These are phyloP conservation scores for Hypoxylon lienhwacheense DNA, from an alignment of 495 filamentous ascomycete genomes.

Conservation along the genomic window DNA sequence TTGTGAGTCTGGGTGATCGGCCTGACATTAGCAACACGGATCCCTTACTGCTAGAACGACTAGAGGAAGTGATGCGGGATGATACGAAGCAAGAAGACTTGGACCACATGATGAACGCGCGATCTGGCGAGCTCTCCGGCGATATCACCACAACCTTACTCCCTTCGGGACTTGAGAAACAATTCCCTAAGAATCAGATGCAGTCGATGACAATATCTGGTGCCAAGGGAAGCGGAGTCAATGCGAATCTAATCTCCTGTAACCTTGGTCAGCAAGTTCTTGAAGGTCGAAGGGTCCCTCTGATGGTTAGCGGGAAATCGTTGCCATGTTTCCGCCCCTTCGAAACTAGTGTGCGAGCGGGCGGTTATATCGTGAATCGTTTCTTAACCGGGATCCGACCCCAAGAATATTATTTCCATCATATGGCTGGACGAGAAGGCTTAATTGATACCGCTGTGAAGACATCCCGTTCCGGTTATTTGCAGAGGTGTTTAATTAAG, in stretches of 20 bases:
- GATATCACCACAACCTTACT: conserved; percentile 77
- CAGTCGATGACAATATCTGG: conserved; percentile 97
- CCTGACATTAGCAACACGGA: conserved; percentile 59
- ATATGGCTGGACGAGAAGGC: conserved; percentile 98
- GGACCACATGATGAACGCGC: conserved; percentile 80
- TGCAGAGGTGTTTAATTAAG: conserved; percentile 98
- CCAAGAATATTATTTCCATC: conserved; percentile 99
- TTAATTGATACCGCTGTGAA: conserved; percentile 99
- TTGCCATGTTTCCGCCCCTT: conserved; percentile 91
- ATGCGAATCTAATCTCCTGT: conserved; percentile 96
- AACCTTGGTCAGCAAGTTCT: conserved; percentile 96
- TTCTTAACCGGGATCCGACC: conserved; percentile 98
- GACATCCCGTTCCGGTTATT: conserved; percentile 92
- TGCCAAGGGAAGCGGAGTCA: conserved; percentile 90
- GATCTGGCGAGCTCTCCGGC: conserved; percentile 70
- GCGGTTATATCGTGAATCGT: conserved; percentile 91
- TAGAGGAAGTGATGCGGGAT: conserved; percentile 90
- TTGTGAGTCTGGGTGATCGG: conserved; percentile 79
- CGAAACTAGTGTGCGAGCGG: conserved; percentile 85
- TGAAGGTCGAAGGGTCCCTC: conserved; percentile 90
- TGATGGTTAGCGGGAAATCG: conserved; percentile 98
- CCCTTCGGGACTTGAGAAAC: conserved; percentile 80
- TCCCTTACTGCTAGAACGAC: conserved; percentile 67
- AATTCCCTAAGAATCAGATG: conserved; percentile 97
- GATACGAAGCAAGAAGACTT: conserved; percentile 85